Percentiles rank a stretch among this genome's conserved stretches.
phyloP scores from a whole-genome alignment of 139 green algal species.

The Closterium sp. region DNA sequence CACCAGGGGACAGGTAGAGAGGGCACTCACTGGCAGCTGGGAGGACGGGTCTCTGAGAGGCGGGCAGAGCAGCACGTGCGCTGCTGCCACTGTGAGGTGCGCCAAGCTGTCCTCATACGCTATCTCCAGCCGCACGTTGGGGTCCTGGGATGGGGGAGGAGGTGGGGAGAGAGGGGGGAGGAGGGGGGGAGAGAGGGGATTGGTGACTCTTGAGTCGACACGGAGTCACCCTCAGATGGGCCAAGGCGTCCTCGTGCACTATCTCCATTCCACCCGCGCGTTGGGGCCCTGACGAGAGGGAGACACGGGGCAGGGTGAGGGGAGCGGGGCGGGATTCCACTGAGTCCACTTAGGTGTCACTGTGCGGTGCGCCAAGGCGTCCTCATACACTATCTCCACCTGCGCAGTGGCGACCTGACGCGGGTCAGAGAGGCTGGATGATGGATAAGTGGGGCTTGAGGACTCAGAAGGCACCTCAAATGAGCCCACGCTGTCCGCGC shows the following conservation, averaged over 20 bases:
- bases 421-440: too few relatives aligned
- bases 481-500: too few relatives aligned
- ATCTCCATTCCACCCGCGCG: too few relatives aligned
- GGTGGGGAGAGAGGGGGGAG: not conserved
- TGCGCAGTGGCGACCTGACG: too few relatives aligned
- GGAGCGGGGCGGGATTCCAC: too few relatives aligned
- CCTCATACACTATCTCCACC: too few relatives aligned
- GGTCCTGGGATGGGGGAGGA: constrained; percentile 14
- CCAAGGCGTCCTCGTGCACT: not conserved
- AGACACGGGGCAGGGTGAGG: not conserved
- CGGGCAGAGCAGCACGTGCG: constrained; percentile 27
- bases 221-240: not conserved
- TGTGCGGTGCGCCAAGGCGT: too few relatives aligned
- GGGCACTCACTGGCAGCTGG: constrained; percentile 5
- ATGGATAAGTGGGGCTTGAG: too few relatives aligned
- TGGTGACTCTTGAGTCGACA: constrained; percentile 9
- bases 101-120: constrained; percentile 16
- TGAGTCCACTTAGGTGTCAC: too few relatives aligned
- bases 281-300: too few relatives aligned
- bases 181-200: not conserved
- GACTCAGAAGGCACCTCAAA: too few relatives aligned
- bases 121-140: constrained; percentile 6
- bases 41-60: constrained; percentile 1
- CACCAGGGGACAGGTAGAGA: not conserved
- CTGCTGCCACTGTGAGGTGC: constrained; percentile 3